Conservation (phyloP, 2,329 filamentous ascomycete species). For the Diplocarpon rosae region DNA sequence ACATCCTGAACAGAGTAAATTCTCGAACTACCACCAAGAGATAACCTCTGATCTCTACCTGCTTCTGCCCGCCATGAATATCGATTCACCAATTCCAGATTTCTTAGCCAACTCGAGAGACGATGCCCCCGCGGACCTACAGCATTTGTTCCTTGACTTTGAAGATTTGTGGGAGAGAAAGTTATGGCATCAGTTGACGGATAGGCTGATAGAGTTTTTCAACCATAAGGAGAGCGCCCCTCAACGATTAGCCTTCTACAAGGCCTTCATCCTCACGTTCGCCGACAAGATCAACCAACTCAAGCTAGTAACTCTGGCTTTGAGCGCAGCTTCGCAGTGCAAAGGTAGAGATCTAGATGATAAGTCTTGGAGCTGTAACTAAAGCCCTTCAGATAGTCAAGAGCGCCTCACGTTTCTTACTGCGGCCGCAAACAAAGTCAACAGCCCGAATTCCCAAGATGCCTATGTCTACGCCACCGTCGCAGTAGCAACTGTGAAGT, state of each 20-base stretch:
- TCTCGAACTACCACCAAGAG: not conserved
- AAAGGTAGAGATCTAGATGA: constrained; percentile 41
- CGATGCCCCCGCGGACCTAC: constrained; percentile 74
- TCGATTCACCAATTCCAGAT: constrained; percentile 70
- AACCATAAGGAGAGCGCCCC: constrained; percentile 66
- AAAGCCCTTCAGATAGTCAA: constrained; percentile 54
- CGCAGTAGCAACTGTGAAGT: constrained; percentile 77
- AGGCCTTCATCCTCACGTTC: constrained; percentile 90
- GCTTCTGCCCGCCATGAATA: constrained; percentile 50
- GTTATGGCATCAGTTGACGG: constrained; percentile 97
- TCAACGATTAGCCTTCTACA: constrained; percentile 84
- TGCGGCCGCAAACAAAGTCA: constrained; percentile 74
- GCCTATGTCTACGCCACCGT: constrained; percentile 91
- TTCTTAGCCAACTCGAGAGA: constrained; percentile 89
- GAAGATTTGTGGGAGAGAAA: constrained; percentile 98
- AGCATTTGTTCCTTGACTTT: constrained; percentile 79
- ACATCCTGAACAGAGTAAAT: not conserved
- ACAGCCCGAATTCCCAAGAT: constrained; percentile 88
- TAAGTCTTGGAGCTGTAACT: constrained; percentile 4
- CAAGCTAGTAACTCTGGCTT: constrained; percentile 83
- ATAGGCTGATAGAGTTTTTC: constrained; percentile 81
- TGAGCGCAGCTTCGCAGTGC: constrained; percentile 80
- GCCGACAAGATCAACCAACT: constrained; percentile 98
- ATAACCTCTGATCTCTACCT: not conserved
- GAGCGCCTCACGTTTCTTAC: constrained; percentile 80